These are phyloP conservation scores for Pythium phragmitis DNA, from an alignment of 352 stramenopile genomes.

Conservation along the genomic window DNA sequence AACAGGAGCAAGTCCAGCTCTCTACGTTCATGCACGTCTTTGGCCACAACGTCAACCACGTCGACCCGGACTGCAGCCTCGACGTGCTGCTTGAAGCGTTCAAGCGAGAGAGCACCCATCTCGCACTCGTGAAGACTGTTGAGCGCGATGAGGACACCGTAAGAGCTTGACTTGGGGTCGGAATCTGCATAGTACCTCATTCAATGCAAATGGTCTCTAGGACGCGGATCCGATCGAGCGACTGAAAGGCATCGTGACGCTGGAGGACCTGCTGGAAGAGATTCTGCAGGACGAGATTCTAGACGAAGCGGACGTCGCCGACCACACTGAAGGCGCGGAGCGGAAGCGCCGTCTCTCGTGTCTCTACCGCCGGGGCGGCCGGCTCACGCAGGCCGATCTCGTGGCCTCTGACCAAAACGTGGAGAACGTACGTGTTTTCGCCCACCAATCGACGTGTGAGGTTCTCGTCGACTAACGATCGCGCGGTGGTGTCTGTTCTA, in stretches of 20 bases:
- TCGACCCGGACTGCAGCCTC: constrained; percentile 91
- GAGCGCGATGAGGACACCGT: constrained; percentile 50
- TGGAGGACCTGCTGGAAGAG: constrained; percentile 98
- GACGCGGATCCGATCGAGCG: constrained; percentile 90
- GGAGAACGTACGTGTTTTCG: constrained; percentile 30
- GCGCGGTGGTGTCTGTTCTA: constrained; percentile 3
- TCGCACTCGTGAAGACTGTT: constrained; percentile 94
- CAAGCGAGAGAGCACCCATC: constrained; percentile 90
- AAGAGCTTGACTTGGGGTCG: background rate
- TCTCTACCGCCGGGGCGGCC: constrained; percentile 45
- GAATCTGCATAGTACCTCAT: constrained; percentile 2
- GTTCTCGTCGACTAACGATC: background rate
- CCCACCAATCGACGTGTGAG: background rate
- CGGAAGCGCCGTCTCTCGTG: constrained; percentile 48
- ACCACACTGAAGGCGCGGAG: constrained; percentile 37
- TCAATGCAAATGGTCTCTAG: constrained; percentile 1
- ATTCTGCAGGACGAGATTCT: constrained; percentile 97
- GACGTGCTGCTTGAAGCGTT: constrained; percentile 94
- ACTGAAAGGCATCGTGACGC: constrained; percentile 96
- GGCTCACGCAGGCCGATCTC: constrained; percentile 47
- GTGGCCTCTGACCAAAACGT: constrained; percentile 37
- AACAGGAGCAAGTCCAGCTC: constrained; percentile 62
- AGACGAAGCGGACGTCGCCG: constrained; percentile 91
- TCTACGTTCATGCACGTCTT: constrained; percentile 74
- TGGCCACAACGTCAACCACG: constrained; percentile 54